These are phyloP conservation scores for Sphagnum magellanicum DNA, from an alignment of 228 moss, liverwort and hornwort genomes.

Conservation along the genomic window DNA sequence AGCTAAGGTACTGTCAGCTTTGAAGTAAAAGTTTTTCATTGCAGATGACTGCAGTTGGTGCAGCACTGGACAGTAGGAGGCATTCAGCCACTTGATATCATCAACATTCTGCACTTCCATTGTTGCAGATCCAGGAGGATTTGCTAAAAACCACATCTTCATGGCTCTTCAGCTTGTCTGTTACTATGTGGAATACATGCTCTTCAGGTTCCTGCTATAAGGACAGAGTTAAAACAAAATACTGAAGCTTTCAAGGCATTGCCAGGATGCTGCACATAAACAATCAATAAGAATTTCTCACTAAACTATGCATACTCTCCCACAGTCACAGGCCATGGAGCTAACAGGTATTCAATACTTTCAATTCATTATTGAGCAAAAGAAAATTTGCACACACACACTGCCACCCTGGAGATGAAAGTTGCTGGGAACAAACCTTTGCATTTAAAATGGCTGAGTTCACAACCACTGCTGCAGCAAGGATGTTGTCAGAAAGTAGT, in stretches of 20 bases:
- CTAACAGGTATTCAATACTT: conserved; percentile 79
- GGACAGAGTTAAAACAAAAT: conserved; percentile 50
- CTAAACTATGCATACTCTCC: conserved; percentile 48
- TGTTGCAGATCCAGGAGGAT: conserved; percentile 65
- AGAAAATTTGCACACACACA: conserved; percentile 30
- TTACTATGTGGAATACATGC: conserved; percentile 76
- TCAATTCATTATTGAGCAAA: conserved; percentile 79
- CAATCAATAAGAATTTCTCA: conserved; percentile 67
- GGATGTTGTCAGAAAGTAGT: conserved; percentile 79
- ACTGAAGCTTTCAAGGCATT: conserved; percentile 88
- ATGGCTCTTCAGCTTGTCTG: conserved; percentile 80
- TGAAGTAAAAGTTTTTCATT: conserved; percentile 66
- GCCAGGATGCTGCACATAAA: conserved; percentile 87
- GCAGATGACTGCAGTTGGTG: conserved; percentile 65
- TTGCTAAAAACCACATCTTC: conserved; percentile 84
- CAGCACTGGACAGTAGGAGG: conserved; percentile 79
- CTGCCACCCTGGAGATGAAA: conserved; percentile 1
- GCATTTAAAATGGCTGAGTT: conserved; percentile 71
- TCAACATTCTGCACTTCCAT: conserved; percentile 69
- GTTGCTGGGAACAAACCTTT: conserved; percentile 42
- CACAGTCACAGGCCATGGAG: conserved; percentile 88
- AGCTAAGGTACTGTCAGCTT: conserved; percentile 51
- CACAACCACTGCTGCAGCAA: conserved; percentile 64
- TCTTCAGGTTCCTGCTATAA: conserved; percentile 51
- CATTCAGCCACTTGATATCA: conserved; percentile 73